Base-by-base conservation (phyloP, 164 flowering plant species). In the Nelumbo lutea region DNA sequence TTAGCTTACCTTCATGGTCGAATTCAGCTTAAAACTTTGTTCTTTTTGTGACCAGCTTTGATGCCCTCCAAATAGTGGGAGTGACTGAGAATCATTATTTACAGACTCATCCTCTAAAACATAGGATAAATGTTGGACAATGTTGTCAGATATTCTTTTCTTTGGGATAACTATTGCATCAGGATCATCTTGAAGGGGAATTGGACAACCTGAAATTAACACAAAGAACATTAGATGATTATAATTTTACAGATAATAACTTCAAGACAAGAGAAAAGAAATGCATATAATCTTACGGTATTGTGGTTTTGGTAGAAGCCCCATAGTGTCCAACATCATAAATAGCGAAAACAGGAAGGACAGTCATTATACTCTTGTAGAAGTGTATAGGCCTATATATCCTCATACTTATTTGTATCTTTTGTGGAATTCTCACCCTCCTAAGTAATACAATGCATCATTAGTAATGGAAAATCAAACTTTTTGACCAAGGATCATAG, bases 31-130 rank as follows among this genome's bases (percentile, higher is more conserved):
- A 70, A 88, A 96, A 69, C 96, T 90, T 50, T 88, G 79, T 55
- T 86, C 91, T 75, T 98, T 83, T 62, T 90, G 85, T 10, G 52
- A 59, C 99, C 99, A 96, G 75, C 79, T 89, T 72, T 79, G 80
- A 79, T 88, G 84, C 51, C 98, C 99, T 63, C 98, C 99, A 83
- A 96, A 96, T 46, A 91, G 72, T 51, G 97, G 93, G 59, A 77
- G 64, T 69, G 82, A 74, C 56, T 78, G 79, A 73, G 93, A 77
- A 53, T 75, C 81, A 76, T 75, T 76, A 43, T 71, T 74, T 42
- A 47, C 59, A 47, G 46, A 61, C 48, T 84, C 81, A 78, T 88
- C 96, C 74, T 85, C 95, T 79, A 73, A 64, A 43, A 86, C 61
- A 71, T 89, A 92, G 42, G 88, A 79, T 7, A 96, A 77, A 39